Base-by-base conservation (phyloP, 805 yeast species). In the Cyberlindnera mississippiensis region DNA sequence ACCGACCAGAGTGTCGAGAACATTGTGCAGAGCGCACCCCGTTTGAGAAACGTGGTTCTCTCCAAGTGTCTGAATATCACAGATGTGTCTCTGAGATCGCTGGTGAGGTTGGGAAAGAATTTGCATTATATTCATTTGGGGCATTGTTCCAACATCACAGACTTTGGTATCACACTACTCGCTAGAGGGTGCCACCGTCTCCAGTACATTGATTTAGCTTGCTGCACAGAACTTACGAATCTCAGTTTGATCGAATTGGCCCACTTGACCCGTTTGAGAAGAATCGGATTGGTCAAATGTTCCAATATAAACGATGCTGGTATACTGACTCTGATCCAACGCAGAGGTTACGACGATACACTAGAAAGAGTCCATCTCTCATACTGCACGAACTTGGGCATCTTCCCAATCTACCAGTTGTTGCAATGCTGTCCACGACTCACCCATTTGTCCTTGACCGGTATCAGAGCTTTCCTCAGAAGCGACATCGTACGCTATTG, bases 231-330 rank as follows among this genome's bases (percentile, higher is more conserved):
- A 60, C 71, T 91, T 41, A 89, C 98, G 2, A 87, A 93, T 65
- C 75, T 78, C 53, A 80, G 96, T 1, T 75, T 93, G 32, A 72
- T 76, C 32, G 95, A 83, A 55, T 68, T 91, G 49, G 77, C 95
- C 3, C 76, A 76, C 35, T 69, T 91, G 50, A 87, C 95, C 7
- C 80, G 83, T 56, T 71, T 91, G 52, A 77, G 93, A 54, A 76
- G 99, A 63, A 89, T 91, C 35, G 99, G 99, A 0, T 69, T 91
- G 37, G 99, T 93, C 18, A 91, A 90, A 61, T 91, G 99, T 63
- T 75, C 78, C 15, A 79, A 85, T 57, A 87, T 91, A 52, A 84
- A 95, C 4, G 97, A 91, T 61, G 78, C 75, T 36, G 97, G 98
- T 2, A 73, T 85, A 38, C 68, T 74, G 50, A 82, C 76, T 50